Evolutionary conservation across 495 filamentous ascomycete species (phyloP).

Genomic region (Hypoxylon fragiforme): DNA sequence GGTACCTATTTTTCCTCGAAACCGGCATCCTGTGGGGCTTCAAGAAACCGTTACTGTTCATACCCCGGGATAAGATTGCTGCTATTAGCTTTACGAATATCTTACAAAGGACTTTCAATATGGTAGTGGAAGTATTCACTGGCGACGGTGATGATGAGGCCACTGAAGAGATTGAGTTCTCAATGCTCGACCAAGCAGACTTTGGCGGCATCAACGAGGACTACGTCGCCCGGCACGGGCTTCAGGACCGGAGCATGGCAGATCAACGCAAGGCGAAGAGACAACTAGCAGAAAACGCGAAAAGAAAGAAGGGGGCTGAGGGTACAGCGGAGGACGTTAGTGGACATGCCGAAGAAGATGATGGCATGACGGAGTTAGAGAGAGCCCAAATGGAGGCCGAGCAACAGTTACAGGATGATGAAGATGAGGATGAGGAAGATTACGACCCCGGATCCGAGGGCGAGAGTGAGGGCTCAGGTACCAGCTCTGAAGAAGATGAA

Average conservation of each 20-base stretch:
- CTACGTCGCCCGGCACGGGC: constrained; percentile 77
- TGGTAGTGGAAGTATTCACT: constrained; percentile 67
- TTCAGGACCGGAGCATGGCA: constrained; percentile 92
- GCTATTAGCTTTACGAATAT: constrained; percentile 88
- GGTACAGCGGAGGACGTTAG: constrained; percentile 54
- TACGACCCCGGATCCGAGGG: constrained; percentile 80
- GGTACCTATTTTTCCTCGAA: constrained; percentile 86
- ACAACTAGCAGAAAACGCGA: constrained; percentile 50
- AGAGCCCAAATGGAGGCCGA: constrained; percentile 55
- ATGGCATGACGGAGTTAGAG: constrained; percentile 66
- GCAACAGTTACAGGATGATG: constrained; percentile 61
- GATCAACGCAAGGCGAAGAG: constrained; percentile 81
- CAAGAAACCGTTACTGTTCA: constrained; percentile 90
- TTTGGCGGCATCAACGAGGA: constrained; percentile 75
- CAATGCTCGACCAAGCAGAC: constrained; percentile 85
- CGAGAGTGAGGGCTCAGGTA: constrained; percentile 71
- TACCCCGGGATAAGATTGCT: constrained; percentile 76
- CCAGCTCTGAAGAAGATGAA: constrained; percentile 55
- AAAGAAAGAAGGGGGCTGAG: constrained; percentile 65
- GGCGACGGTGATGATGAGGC: constrained; percentile 47
- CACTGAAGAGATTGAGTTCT: constrained; percentile 75
- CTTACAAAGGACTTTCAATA: constrained; percentile 90
- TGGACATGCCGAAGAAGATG: constrained; percentile 59
- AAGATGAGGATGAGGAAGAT: constrained; percentile 89
- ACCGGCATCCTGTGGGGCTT: constrained; percentile 90